phyloP scores from a whole-genome alignment of 1,284 basidiomycete genomes.

The Fomitopsis palustris region DNA sequence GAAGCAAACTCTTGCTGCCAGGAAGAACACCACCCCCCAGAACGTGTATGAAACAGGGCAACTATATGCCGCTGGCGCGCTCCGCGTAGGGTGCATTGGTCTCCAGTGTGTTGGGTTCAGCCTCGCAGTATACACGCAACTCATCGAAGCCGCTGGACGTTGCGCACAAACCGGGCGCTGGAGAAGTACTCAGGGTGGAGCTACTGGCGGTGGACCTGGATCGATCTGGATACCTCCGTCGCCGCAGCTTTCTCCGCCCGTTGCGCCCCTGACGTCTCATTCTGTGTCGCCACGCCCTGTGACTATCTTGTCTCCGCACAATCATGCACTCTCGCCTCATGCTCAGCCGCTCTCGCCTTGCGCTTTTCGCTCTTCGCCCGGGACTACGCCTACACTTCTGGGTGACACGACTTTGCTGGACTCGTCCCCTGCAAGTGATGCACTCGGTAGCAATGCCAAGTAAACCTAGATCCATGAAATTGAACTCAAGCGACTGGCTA shows the following conservation, averaged over 20 bases:
- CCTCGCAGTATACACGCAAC: constrained; percentile 48
- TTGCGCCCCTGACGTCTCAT: background rate
- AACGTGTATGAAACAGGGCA: constrained; percentile 70
- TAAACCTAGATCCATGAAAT: background rate
- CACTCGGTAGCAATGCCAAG: background rate
- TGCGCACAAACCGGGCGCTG: constrained; percentile 37
- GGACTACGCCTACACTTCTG: background rate
- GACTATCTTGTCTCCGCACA: background rate
- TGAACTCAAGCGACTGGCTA: background rate
- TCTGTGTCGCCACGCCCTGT: background rate
- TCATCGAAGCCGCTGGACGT: constrained; percentile 61
- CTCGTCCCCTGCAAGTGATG: background rate
- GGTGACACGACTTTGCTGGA: background rate
- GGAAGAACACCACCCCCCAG: constrained; percentile 73
- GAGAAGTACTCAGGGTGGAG: constrained; percentile 11
- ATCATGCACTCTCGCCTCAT: background rate
- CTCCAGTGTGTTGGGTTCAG: constrained; percentile 76
- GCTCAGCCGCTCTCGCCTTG: background rate
- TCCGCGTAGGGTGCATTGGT: constrained; percentile 67
- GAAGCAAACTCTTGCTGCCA: constrained; percentile 62
- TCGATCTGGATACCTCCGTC: background rate
- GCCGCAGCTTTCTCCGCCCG: background rate
- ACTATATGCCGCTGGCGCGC: constrained; percentile 65
- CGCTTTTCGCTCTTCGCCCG: background rate
- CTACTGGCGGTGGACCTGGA: background rate